Evolutionary conservation across 441 rosid genomes (phyloP), one percentile per base, ranked within the genome.

Genomic region (Dalechampia spathulata): DNA sequence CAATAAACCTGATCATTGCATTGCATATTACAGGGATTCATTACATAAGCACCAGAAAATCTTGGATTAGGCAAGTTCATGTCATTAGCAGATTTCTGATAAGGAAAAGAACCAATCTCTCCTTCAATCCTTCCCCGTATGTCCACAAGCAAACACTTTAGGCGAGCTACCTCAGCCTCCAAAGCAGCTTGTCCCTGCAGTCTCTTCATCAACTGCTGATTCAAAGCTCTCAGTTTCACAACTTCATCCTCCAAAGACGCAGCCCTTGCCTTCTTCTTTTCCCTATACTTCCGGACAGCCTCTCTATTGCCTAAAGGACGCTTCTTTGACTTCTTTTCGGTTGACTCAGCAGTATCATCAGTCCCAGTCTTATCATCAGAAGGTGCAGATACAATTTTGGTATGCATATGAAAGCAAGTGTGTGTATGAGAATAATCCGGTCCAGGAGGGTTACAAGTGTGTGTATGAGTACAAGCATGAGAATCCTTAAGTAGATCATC

Each of bases 201-300:
- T 74, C 86, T 82, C 86, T 77, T 93, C 82, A 82, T 8, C 55
- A 93, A 67, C 64, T 87, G 97, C 72, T 83, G 93, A 69, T 93
- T 93, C 70, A 90, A 12, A 7, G 87, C 72, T 75, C 82, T 81
- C 66, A 93, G 66, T 58, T 76, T 78, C 32, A 58, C 52, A 26
- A 90, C 95, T 71, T 93, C 99, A 28, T 87, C 97, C 78, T 93
- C 97, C 78, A 93, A 75, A 0, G 95, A 89, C 12, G 96, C 97
- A 7, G 93, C 75, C 42, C 85, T 81, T 17, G 96, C 97, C 74
- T 93, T 93, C 81, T 89, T 90, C 82, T 89, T 93, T 76, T 93
- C 97, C 55, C 99, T 81, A 62, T 93, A 89, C 83, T 93, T 93
- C 45, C 95, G 73, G 16, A 93, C 99, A 2, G 97, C 99, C 70